A percentile compares a stretch with the other conserved stretches of the same genome.
Evolutionary conservation across 805 yeast species (phyloP).

Genomic region (Suhomyces pyralidae): DNA sequence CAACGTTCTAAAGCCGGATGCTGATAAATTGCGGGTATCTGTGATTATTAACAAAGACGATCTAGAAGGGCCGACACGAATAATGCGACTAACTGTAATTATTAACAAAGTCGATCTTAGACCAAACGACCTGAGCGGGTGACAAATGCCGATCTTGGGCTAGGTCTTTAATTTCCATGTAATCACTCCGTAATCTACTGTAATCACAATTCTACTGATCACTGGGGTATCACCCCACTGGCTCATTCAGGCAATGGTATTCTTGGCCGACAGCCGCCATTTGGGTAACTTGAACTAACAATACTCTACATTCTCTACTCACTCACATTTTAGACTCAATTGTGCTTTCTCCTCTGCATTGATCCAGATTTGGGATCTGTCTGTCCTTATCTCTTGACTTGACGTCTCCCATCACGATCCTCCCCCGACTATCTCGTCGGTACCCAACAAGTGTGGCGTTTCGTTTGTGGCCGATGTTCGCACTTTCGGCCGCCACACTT

Average conservation of each 20-base stretch:
- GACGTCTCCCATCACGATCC: neutral
- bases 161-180: neutral
- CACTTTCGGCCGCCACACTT: slow-evolving; percentile 1
- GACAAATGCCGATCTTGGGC: neutral
- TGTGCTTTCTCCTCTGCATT: neutral
- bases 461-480: slow-evolving; percentile 2
- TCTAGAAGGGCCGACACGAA: neutral
- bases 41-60: slow-evolving; percentile 7
- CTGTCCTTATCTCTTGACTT: neutral
- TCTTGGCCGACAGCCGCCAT: neutral
- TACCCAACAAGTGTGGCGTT: neutral
- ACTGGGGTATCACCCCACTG: too few species aligned
- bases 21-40: slow-evolving; percentile 5
- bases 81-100: slow-evolving; percentile 1
- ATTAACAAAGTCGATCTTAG: slow-evolving; percentile 1
- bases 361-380: neutral
- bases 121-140: too few species aligned
- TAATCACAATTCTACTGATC: too few species aligned
- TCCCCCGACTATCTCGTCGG: neutral
- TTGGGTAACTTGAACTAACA: neutral
- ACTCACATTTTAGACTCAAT: neutral
- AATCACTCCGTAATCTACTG: neutral
- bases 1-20: neutral
- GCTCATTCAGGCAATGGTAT: neutral
- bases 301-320: neutral